Evolutionary conservation across 1,284 basidiomycete genomes (phyloP).

Genomic region (Cystobasidium slooffiae): DNA sequence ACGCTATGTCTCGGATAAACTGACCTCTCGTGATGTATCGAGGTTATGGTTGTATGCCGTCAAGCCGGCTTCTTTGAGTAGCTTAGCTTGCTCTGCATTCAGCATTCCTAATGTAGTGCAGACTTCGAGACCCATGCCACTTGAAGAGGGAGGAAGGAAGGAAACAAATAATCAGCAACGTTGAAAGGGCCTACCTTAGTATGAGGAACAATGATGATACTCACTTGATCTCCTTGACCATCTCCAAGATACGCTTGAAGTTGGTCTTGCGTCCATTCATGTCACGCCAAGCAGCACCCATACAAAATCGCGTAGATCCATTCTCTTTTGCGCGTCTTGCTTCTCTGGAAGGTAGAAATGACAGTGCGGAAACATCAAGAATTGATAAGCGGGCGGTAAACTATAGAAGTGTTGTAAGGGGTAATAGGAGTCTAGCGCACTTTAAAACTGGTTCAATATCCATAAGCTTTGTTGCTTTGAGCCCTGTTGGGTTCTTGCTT

Average conservation of each 20-base stretch:
- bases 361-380: background rate
- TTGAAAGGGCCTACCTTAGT: too few relatives aligned
- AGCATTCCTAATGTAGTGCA: constrained; percentile 99
- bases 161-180: background rate
- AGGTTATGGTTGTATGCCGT: constrained; percentile 99
- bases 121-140: constrained; percentile 65
- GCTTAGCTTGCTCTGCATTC: constrained; percentile 86
- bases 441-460: constrained; percentile 89
- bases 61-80: constrained; percentile 90
- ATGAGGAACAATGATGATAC: constrained; percentile 24
- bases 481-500: constrained; percentile 84
- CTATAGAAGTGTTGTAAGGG: too few relatives aligned
- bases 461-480: constrained; percentile 85
- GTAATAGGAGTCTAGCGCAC: constrained; percentile 60
- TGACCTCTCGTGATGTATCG: constrained; percentile 96
- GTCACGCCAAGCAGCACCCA: constrained; percentile 99
- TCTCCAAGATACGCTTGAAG: constrained; percentile 89
- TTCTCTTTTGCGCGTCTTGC: constrained; percentile 90
- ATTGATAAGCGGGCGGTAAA: too few relatives aligned
- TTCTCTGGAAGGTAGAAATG: constrained; percentile 50
- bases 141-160: constrained; percentile 13
- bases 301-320: constrained; percentile 96
- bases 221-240: constrained; percentile 74
- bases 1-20: constrained; percentile 60
- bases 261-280: constrained; percentile 90